A percentile compares a stretch with the other conserved stretches of the same genome.
Evolutionary conservation across 805 yeast species (phyloP).

Genomic region (Wickerhamomyces rabaulensis): DNA sequence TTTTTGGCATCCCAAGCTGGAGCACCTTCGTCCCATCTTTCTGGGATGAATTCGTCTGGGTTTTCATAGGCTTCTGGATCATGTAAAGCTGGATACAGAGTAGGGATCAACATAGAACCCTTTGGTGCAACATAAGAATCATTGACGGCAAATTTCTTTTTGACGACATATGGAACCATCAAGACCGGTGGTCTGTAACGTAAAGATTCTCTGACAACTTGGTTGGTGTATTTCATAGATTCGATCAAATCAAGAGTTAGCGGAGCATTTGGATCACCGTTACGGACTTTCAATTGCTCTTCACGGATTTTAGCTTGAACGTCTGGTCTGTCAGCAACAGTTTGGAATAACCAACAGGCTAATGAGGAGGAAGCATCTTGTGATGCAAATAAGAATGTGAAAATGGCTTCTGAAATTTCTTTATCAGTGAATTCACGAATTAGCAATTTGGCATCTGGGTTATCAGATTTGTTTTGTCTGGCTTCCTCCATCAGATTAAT

Average conservation of each 20-base stretch:
- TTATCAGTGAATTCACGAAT: slow-evolving; percentile 81
- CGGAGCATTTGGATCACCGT: slow-evolving; percentile 60
- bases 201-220: slow-evolving; percentile 88
- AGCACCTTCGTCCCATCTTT: slow-evolving; percentile 85
- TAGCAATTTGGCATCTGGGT: slow-evolving; percentile 49
- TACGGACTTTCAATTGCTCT: slow-evolving; percentile 83
- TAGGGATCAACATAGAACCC: slow-evolving; percentile 96
- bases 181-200: slow-evolving; percentile 96
- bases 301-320: slow-evolving; percentile 80
- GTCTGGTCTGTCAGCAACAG: slow-evolving; percentile 93
- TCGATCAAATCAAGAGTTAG: slow-evolving; percentile 73
- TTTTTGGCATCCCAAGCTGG: slow-evolving; percentile 70
- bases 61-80: slow-evolving; percentile 95
- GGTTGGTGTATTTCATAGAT: slow-evolving; percentile 79
- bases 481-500: slow-evolving; percentile 78
- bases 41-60: slow-evolving; percentile 93
- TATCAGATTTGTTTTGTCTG: slow-evolving; percentile 39
- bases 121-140: slow-evolving; percentile 88
- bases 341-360: slow-evolving; percentile 97
- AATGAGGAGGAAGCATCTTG: slow-evolving; percentile 97
- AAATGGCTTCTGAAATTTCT: slow-evolving; percentile 94
- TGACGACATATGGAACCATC: slow-evolving; percentile 96
- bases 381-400: slow-evolving; percentile 94
- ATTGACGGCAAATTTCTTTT: slow-evolving; percentile 78
- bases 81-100: slow-evolving; percentile 91